Base-by-base conservation (phyloP, 2,329 filamentous ascomycete genomes). In the Cordyceps militaris region DNA sequence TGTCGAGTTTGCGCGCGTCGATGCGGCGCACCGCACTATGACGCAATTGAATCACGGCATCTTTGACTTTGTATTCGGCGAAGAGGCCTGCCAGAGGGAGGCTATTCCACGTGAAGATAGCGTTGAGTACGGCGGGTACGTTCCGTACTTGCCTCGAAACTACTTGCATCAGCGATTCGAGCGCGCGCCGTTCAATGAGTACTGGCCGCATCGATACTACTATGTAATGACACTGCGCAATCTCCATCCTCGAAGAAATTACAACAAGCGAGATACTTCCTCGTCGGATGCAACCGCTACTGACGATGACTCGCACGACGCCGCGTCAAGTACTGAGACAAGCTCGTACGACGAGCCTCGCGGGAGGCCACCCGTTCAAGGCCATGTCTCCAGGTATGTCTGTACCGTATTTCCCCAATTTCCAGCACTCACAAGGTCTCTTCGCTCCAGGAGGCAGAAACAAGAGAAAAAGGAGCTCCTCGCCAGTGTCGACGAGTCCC, bases 321-420 rank as follows among this genome's bases (percentile, higher is more conserved):
- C 44, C 10, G 3, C 8, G n/a, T 42, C 36, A 13, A 56, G 32
- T 11, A 10, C 3, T 1, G 21, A 10, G 14, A 56, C 53, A n/a
- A 56, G 43, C 32, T 9, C 26, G 21, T 42, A 56, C 9, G 34
- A 49, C n/a, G 53, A 49, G 16, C 34, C 53, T 13, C 53, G 53
- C 16, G 53, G 44, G 7, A 28, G 44, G 19, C 14, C 23, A 14
- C 16, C 14, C 10, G 5, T 16, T 4, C 32, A 8, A 14, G n/a
- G n/a, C 19, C 8, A 30, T 4, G 13, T 5, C 4, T 19, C 21
- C 5, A 4, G 42, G 42, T 47, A 38, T 34, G 38, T 8, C 4
- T 13, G 2, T 28, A 6, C 21, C 1, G 8, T 3, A 24, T 8
- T 13, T 7, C 9, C 3, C 10, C 1, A n/a, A 19, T 21, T 26